phyloP scores from a whole-genome alignment of 1,139 yeast species.

The Nakaseomyces uthaithaninus region DNA sequence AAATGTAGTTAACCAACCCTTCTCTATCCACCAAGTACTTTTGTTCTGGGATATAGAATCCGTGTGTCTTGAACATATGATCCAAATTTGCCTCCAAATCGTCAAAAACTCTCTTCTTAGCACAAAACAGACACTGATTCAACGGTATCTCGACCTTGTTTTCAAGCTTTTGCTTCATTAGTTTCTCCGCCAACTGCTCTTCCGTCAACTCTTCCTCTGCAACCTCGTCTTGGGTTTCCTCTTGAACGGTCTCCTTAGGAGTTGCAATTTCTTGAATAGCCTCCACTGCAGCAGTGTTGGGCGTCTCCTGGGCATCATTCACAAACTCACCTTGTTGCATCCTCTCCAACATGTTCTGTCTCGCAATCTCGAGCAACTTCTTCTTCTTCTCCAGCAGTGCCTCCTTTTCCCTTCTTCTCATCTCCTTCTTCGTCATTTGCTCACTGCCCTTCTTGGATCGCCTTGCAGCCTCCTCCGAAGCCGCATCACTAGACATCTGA shows the following conservation, averaged over 20 bases:
- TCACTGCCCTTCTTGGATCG: slow-evolving; percentile 36
- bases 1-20: slow-evolving; percentile 72
- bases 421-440: slow-evolving; percentile 51
- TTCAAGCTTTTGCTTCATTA: slow-evolving; percentile 49
- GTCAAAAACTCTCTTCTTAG: slow-evolving; percentile 38
- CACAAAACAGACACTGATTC: slow-evolving; percentile 73
- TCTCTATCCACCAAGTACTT: slow-evolving; percentile 57
- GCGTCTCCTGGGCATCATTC: slow-evolving; percentile 5
- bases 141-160: slow-evolving; percentile 63
- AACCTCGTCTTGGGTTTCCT: slow-evolving; percentile 1
- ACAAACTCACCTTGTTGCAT: slow-evolving; percentile 13
- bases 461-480: slow-evolving; percentile 32
- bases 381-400: slow-evolving; percentile 55
- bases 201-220: slow-evolving; percentile 32
- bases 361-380: slow-evolving; percentile 53
- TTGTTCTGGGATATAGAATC: slow-evolving; percentile 79
- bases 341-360: slow-evolving; percentile 41
- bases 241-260: slow-evolving; percentile 9
- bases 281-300: slow-evolving; percentile 8
- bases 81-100: slow-evolving; percentile 53
- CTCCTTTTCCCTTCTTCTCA: slow-evolving; percentile 56
- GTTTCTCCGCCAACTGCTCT: slow-evolving; percentile 43
- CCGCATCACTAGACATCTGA: slow-evolving; percentile 42
- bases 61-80: slow-evolving; percentile 73
- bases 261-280: slow-evolving; percentile 11